Percentiles rank a stretch among this genome's conserved stretches.
Conservation (phyloP, 371 early-diverging fungal species). For the Sporodiniella umbellata region DNA sequence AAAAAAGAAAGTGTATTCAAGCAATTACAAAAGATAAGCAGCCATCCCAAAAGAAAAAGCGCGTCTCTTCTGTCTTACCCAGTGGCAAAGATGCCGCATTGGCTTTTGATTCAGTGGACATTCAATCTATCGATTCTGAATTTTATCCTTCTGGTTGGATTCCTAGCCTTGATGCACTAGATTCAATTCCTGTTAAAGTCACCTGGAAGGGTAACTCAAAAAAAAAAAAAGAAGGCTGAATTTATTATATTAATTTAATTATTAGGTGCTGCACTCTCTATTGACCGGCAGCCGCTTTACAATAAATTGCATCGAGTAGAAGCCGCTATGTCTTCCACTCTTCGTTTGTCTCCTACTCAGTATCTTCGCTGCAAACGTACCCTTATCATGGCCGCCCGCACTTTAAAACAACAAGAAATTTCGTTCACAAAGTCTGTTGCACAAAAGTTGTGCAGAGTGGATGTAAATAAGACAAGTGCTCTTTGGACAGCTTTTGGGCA, state of each 20-base stretch:
- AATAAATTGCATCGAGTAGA: slow-evolving; percentile 53
- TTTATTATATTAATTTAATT: not conserved
- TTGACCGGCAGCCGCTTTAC: slow-evolving; percentile 38
- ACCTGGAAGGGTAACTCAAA: slow-evolving; percentile 30
- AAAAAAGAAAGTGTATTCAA: slow-evolving; percentile 15
- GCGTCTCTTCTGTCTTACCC: slow-evolving; percentile 22
- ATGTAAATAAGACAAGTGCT: slow-evolving; percentile 39
- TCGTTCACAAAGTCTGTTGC: slow-evolving; percentile 36
- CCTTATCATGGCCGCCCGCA: slow-evolving; percentile 25
- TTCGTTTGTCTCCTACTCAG: slow-evolving; percentile 63
- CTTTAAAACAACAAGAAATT: slow-evolving; percentile 22
- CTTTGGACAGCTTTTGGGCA: slow-evolving; percentile 34
- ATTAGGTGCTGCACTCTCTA: slow-evolving; percentile 45
- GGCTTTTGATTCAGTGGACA: slow-evolving; percentile 30
- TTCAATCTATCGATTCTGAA: slow-evolving; percentile 12
- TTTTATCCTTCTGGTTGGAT: slow-evolving; percentile 25
- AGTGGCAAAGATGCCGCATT: slow-evolving; percentile 25
- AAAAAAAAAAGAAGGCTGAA: too few relatives aligned
- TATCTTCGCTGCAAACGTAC: slow-evolving; percentile 48
- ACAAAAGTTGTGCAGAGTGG: slow-evolving; percentile 35
- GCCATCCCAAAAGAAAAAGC: slow-evolving; percentile 9
- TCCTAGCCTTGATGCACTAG: slow-evolving; percentile 14
- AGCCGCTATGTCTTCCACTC: slow-evolving; percentile 54
- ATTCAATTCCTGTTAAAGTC: slow-evolving; percentile 22
- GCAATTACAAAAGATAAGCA: slow-evolving; percentile 4